Percentiles rank a stretch among this genome's conserved stretches.
phyloP scores from a whole-genome alignment of 1,284 basidiomycete species.

The Rhodotorula mucilaginosa region DNA sequence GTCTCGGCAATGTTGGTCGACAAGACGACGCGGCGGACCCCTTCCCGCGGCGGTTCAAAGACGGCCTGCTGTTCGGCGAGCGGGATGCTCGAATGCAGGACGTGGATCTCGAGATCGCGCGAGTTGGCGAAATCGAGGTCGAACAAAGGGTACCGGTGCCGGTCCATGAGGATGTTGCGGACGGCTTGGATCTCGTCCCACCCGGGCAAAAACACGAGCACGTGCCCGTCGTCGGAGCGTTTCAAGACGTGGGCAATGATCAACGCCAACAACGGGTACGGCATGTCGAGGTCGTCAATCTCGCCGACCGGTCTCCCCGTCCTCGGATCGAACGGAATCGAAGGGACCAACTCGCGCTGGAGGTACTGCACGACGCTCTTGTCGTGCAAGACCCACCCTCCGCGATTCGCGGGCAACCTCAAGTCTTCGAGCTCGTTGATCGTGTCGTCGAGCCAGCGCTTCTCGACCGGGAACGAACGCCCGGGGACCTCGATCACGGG shows the following conservation, averaged over 20 bases:
- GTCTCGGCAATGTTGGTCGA: constrained; percentile 97
- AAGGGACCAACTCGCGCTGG: constrained; percentile 63
- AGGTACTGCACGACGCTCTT: constrained; percentile 76
- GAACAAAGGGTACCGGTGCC: constrained; percentile 56
- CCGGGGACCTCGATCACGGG: constrained; percentile 76
- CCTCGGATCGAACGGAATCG: constrained; percentile 37
- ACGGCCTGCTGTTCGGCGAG: constrained; percentile 86
- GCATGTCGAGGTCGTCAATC: constrained; percentile 75
- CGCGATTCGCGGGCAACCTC: constrained; percentile 46
- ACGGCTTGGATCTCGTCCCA: constrained; percentile 90
- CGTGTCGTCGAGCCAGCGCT: constrained; percentile 79
- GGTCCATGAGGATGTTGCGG: constrained; percentile 64
- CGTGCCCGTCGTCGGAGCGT: constrained; percentile 77
- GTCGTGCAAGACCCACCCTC: constrained; percentile 70
- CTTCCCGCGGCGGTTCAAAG: constrained; percentile 73
- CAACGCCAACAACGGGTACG: constrained; percentile 76
- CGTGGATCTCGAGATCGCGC: constrained; percentile 68
- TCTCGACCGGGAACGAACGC: constrained; percentile 82
- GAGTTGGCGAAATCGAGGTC: constrained; percentile 60
- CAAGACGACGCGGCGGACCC: constrained; percentile 82
- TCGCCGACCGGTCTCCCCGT: constrained; percentile 40
- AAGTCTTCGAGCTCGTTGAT: constrained; percentile 56
- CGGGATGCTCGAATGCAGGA: constrained; percentile 88
- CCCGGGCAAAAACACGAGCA: constrained; percentile 86
- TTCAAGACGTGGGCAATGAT: constrained; percentile 76